Evolutionary conservation across 2,329 filamentous ascomycete genomes (phyloP).

Genomic region (Chaetomium globosum): DNA sequence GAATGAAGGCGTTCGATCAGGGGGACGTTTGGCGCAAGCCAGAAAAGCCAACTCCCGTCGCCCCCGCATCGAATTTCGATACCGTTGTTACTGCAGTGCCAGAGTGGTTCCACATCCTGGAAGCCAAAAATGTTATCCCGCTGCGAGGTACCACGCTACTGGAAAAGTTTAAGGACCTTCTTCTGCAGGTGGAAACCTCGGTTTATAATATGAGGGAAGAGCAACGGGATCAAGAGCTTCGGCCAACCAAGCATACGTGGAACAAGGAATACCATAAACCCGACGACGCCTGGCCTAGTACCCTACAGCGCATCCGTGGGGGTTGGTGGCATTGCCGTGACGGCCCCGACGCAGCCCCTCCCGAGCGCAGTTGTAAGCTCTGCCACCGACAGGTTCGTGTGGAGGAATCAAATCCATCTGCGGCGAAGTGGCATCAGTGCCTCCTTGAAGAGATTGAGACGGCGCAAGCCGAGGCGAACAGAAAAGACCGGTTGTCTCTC

Average conservation of each 20-base stretch:
- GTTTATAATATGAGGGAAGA: background rate
- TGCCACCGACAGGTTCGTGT: conserved; percentile 12
- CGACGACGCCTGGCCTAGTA: conserved; percentile 21
- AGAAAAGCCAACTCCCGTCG: background rate
- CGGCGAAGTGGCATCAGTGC: conserved; percentile 10
- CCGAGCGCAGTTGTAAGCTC: conserved; percentile 23
- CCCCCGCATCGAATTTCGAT: conserved; percentile 1
- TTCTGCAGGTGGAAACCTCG: background rate
- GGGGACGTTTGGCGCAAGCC: background rate
- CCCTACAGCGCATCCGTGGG: conserved; percentile 17
- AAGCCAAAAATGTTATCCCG: conserved; percentile 17
- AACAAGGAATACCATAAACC: conserved; percentile 28
- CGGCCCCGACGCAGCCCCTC: conserved; percentile 21
- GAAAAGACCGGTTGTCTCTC: conserved; percentile 18
- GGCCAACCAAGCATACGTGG: conserved; percentile 10
- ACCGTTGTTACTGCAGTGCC: conserved; percentile 14
- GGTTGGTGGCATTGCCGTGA: conserved; percentile 34
- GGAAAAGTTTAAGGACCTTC: conserved; percentile 24
- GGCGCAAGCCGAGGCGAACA: conserved; percentile 23
- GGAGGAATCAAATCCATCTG: background rate
- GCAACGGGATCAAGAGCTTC: background rate
- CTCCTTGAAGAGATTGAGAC: conserved; percentile 26
- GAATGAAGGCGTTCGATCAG: background rate
- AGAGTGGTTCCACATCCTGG: conserved; percentile 27
- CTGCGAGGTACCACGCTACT: background rate